Evolutionary conservation across 148 eudicot species (phyloP).

Genomic region (Vaccinium darrowii): DNA sequence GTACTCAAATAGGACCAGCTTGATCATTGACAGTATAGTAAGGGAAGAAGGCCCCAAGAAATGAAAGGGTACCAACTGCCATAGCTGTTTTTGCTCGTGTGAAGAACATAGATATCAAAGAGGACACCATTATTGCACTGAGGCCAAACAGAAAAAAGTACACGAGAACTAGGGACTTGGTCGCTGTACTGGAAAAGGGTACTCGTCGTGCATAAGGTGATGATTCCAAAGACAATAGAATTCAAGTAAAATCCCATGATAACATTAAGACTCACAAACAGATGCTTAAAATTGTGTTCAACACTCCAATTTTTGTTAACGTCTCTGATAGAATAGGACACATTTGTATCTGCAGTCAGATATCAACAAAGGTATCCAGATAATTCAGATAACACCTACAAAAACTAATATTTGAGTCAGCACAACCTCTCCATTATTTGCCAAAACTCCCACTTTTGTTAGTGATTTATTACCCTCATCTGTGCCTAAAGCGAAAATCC

Average conservation of each 20-base stretch:
- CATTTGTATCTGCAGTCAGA: not conserved
- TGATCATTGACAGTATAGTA: constrained; percentile 90
- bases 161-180: constrained; percentile 79
- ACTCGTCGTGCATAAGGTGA: constrained; percentile 77
- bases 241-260: not conserved
- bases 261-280: not conserved
- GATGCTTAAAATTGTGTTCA: not conserved
- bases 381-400: not conserved
- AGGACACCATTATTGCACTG: constrained; percentile 93
- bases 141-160: constrained; percentile 94
- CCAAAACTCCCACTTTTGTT: not conserved
- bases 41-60: constrained; percentile 96
- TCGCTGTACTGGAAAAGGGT: constrained; percentile 94
- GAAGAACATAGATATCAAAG: constrained; percentile 86
- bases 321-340: not conserved
- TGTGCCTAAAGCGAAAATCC: not conserved
- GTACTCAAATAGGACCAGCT: constrained; percentile 69
- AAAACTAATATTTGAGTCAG: not conserved
- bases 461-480: not conserved
- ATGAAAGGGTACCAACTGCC: constrained; percentile 97
- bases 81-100: constrained; percentile 97
- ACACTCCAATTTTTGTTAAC: not conserved
- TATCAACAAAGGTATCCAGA: not conserved
- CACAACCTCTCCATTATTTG: not conserved
- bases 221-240: constrained; percentile 48